Evolutionary conservation across 1,284 basidiomycete species (phyloP).

Genomic region (Pholiota adiposa): DNA sequence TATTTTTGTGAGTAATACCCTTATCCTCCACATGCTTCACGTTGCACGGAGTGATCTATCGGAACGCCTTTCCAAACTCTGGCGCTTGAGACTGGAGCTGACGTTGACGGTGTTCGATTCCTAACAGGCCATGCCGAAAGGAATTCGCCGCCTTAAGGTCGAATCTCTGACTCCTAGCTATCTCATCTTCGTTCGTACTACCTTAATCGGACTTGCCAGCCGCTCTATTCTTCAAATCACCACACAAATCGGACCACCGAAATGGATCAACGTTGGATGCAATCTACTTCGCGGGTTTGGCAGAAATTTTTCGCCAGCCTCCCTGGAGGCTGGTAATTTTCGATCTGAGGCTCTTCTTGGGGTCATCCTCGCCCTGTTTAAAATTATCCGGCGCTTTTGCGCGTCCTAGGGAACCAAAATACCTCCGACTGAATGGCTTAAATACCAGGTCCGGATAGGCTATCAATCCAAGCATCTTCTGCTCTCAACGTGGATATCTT

Average conservation of each 20-base stretch:
- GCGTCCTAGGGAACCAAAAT: slow-evolving; percentile 1
- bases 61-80: background rate
- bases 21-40: slow-evolving; percentile 3
- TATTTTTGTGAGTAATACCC: slow-evolving; percentile 15
- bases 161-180: background rate
- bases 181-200: background rate
- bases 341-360: slow-evolving; percentile 16
- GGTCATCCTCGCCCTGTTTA: slow-evolving; percentile 13
- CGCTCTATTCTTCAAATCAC: slow-evolving; percentile 11
- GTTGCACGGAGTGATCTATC: background rate
- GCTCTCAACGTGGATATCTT: slow-evolving; percentile 6
- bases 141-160: slow-evolving; percentile 4
- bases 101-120: slow-evolving; percentile 3
- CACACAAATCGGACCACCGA: slow-evolving; percentile 1
- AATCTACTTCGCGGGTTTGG: background rate
- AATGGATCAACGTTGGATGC: background rate
- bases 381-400: slow-evolving; percentile 7
- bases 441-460: slow-evolving; percentile 9
- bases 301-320: slow-evolving; percentile 15
- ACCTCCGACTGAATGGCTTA: slow-evolving; percentile 11
- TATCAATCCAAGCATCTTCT: slow-evolving; percentile 7
- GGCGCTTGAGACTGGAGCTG: background rate
- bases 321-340: slow-evolving; percentile 5
- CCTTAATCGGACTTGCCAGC: slow-evolving; percentile 11
- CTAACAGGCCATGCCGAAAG: slow-evolving; percentile 1